phyloP scores from a whole-genome alignment of 140 eudicot genomes.

The Senecio squalidus region DNA sequence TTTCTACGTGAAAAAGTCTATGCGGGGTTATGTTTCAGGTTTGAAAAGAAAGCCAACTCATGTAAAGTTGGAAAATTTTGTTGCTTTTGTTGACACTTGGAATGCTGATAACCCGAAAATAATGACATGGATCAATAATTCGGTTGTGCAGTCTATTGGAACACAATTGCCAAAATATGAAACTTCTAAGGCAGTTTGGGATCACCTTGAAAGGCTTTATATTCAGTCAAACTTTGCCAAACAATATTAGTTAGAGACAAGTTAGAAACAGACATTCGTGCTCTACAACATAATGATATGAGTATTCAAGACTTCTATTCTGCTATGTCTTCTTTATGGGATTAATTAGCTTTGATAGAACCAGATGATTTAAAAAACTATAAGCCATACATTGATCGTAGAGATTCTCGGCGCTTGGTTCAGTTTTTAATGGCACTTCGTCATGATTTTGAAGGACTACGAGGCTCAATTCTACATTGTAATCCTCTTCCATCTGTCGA shows the following conservation, averaged over 20 bases:
- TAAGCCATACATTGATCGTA: not conserved
- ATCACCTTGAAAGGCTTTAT: not conserved
- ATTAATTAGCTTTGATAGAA: not conserved
- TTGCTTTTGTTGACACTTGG: not conserved
- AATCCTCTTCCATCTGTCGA: not conserved
- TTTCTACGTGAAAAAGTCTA: not conserved
- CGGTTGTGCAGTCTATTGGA: not conserved
- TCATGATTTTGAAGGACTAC: not conserved
- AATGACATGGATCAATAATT: not conserved
- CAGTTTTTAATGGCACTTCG: not conserved
- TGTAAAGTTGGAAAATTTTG: not conserved
- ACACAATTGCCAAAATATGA: not conserved
- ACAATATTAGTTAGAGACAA: not conserved
- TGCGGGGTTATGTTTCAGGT: not conserved
- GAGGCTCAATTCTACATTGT: not conserved
- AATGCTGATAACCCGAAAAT: too few relatives aligned
- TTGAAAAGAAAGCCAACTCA: not conserved
- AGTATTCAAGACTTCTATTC: not conserved
- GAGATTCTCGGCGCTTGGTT: not conserved
- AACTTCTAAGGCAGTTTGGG: not conserved
- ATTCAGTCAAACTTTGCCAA: not conserved
- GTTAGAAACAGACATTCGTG: not conserved
- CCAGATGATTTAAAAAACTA: not conserved
- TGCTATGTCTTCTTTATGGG: not conserved
- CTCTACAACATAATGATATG: not conserved